A percentile compares a stretch with the other conserved stretches of the same genome.
phyloP scores from a whole-genome alignment of 1,284 basidiomycete species.

The Ceratobasidium sp. region DNA sequence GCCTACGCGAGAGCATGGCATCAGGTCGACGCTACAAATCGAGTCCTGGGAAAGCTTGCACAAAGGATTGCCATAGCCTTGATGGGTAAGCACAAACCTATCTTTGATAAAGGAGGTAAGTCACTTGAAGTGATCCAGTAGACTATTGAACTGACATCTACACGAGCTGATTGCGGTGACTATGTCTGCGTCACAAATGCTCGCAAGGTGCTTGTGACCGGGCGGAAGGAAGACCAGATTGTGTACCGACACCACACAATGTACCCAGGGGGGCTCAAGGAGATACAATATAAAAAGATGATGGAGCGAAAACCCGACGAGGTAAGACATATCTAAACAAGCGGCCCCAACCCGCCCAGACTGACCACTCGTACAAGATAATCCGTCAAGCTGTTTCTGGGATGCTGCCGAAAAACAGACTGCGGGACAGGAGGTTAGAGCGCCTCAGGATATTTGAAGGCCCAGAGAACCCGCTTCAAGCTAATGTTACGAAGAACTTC shows the following conservation, averaged over 20 bases:
- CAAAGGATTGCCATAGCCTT: conserved; percentile 93
- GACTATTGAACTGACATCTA: not conserved
- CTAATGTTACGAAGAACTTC: conserved; percentile 54
- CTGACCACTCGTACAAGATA: conserved; percentile 69
- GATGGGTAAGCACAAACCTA: conserved; percentile 99
- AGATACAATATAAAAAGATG: conserved; percentile 86
- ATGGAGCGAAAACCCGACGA: conserved; percentile 90
- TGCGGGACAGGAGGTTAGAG: conserved; percentile 86
- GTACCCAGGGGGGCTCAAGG: conserved; percentile 95
- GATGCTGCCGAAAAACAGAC: conserved; percentile 97
- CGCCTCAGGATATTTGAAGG: conserved; percentile 88
- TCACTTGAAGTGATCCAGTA: conserved; percentile 36
- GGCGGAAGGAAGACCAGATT: conserved; percentile 89
- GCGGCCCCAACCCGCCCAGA: not conserved
- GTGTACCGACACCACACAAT: conserved; percentile 92
- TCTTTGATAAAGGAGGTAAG: conserved; percentile 91
- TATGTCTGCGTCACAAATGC: conserved; percentile 98
- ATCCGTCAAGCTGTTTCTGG: conserved; percentile 94
- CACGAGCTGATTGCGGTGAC: conserved; percentile 92
- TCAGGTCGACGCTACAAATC: conserved; percentile 90
- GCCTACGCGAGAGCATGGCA: conserved; percentile 97
- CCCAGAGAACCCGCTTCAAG: conserved; percentile 58
- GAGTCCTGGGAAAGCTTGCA: conserved; percentile 93
- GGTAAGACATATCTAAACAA: conserved; percentile 64
- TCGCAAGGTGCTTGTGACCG: conserved; percentile 86